A percentile compares a stretch with the other conserved stretches of the same genome.
These are phyloP conservation scores for Crithidia expoeki DNA, from an alignment of 208 protist species.

Conservation along the genomic window DNA sequence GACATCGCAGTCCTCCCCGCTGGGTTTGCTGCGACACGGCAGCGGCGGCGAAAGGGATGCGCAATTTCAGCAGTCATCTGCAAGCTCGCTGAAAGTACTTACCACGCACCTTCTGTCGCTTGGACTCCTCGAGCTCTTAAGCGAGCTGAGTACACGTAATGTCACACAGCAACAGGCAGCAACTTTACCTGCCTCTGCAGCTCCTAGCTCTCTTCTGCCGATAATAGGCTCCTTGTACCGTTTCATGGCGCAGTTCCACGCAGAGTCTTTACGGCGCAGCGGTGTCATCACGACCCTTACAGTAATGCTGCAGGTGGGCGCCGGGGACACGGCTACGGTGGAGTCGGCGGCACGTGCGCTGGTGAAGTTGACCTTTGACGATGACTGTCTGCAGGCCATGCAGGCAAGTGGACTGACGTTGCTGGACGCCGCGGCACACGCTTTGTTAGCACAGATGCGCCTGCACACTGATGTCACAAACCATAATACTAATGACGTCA, in stretches of 20 bases:
- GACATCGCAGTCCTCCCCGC: slow-evolving; percentile 8
- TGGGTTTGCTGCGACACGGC: slow-evolving; percentile 14
- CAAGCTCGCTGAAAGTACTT: slow-evolving; percentile 23
- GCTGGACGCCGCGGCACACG: slow-evolving; percentile 36
- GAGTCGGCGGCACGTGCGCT: slow-evolving; percentile 64
- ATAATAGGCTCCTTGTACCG: slow-evolving; percentile 16
- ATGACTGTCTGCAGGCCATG: slow-evolving; percentile 43
- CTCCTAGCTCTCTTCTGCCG: slow-evolving; percentile 5
- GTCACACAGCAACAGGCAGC: not conserved
- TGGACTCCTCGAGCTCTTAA: slow-evolving; percentile 38
- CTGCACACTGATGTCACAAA: too few relatives aligned
- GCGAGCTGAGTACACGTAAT: slow-evolving; percentile 31
- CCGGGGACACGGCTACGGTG: slow-evolving; percentile 39
- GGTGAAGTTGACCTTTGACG: slow-evolving; percentile 72
- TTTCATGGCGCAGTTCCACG: slow-evolving; percentile 21
- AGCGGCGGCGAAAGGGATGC: not conserved
- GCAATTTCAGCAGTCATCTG: not conserved
- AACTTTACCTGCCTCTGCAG: not conserved
- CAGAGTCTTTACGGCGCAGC: slow-evolving; percentile 6
- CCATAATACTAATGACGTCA: too few relatives aligned
- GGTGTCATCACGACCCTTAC: slow-evolving; percentile 42
- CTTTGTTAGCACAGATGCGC: slow-evolving; percentile 35
- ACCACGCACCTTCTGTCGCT: slow-evolving; percentile 40
- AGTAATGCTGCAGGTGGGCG: slow-evolving; percentile 41
- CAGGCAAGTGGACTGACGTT: slow-evolving; percentile 29